These are phyloP conservation scores for Ganoderma sinense DNA, from an alignment of 1,284 basidiomycete genomes.

Conservation along the genomic window DNA sequence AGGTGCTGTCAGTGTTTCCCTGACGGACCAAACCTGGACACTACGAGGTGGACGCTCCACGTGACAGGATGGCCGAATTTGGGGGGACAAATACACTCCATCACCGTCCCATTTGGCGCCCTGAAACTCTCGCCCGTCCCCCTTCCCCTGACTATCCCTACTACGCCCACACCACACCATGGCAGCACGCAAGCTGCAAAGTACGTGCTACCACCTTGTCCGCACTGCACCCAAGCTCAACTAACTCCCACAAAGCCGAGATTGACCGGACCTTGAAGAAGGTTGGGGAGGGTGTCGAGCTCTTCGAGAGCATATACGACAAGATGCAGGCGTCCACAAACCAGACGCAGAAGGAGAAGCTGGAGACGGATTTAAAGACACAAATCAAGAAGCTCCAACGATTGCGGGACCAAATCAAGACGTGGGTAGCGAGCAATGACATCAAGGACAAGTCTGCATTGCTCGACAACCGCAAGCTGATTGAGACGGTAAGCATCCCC, in stretches of 20 bases:
- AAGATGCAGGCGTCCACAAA: slow-evolving; percentile 96
- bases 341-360: slow-evolving; percentile 96
- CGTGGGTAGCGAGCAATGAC: slow-evolving; percentile 97
- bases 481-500: slow-evolving; percentile 88
- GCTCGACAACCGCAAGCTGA: slow-evolving; percentile 93
- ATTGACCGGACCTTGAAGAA: slow-evolving; percentile 97
- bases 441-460: slow-evolving; percentile 98
- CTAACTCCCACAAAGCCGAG: slow-evolving; percentile 68
- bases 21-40: not conserved
- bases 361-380: slow-evolving; percentile 94
- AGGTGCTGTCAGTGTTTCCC: not conserved
- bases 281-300: slow-evolving; percentile 92
- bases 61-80: slow-evolving; percentile 20
- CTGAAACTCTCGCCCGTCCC: slow-evolving; percentile 27
- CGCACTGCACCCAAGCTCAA: slow-evolving; percentile 6
- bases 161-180: slow-evolving; percentile 52
- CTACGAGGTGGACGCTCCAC: not conserved
- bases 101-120: slow-evolving; percentile 27
- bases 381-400: slow-evolving; percentile 99
- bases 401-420: slow-evolving; percentile 98
- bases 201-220: slow-evolving; percentile 48
- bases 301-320: slow-evolving; percentile 95
- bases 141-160: slow-evolving; percentile 32
- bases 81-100: slow-evolving; percentile 32
- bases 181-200: slow-evolving; percentile 86